Base-by-base conservation (phyloP, 2,329 filamentous ascomycete genomes). In the Ophiostoma quercus region DNA sequence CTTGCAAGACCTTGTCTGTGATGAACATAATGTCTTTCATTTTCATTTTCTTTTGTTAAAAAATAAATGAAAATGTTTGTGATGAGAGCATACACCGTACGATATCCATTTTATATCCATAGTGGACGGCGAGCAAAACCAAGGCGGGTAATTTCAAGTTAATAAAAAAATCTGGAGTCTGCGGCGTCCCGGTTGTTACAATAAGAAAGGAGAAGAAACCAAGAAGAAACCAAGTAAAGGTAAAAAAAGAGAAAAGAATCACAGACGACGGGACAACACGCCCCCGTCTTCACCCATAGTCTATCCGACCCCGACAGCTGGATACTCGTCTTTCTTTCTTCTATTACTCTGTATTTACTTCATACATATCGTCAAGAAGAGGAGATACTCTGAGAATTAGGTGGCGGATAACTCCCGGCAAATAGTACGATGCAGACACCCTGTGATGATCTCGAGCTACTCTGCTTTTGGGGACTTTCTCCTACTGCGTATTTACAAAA, bases 1-100 rank as follows among this genome's bases (percentile, higher is more conserved):
- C 32, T 65, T 65, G 62, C n/a, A 19, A 65, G 62, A 65, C 62
- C 62, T 65, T 65, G 62, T 65, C 62, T 65, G 62, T 65, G 34
- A 65, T 65, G 62, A 65, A n/a, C 32, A 14, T 3, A 39, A 65
- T 65, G 62, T 39, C 19, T 65, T n/a, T 22, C 16, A 65, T 14
- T 57, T 22, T 25, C 3, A 2, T 47, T 47, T 47, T 12, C 1
- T 41, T 1, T 12, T 12, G 11, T 7, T 8, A n/a, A 19, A 19
- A n/a, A 19, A 19, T 25, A 22, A 22, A 8, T 25, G 11, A 14
- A 11, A 25, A 57, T 57, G 51, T 57, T 57, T 57, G 51, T 57
- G 51, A 57, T 25, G 51, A 25, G 51, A 11, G 3, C 1, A 57
- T 54, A n/a, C 51, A 3, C 32, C 62, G 11, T 41, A 41, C 39